Percentiles rank a stretch among this genome's conserved stretches.
Conservation (phyloP, 495 filamentous ascomycete genomes). For the Pseudomonodictys pantanalensis region DNA sequence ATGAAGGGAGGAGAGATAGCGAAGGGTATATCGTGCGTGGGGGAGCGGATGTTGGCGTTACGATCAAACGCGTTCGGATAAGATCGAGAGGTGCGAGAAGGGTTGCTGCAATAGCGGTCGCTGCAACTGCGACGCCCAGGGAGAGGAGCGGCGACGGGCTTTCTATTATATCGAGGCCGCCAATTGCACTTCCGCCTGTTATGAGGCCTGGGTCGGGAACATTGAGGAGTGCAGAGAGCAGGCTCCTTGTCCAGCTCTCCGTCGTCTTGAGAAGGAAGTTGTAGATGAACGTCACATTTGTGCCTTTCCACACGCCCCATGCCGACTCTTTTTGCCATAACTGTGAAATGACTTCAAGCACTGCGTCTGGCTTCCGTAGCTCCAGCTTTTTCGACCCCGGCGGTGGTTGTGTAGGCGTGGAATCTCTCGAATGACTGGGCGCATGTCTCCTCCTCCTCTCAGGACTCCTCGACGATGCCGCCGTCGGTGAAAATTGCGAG, state of each 20-base stretch:
- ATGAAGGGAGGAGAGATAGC: constrained; percentile 72
- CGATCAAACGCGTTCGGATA: constrained; percentile 80
- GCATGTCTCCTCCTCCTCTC: constrained; percentile 17
- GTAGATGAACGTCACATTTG: constrained; percentile 88
- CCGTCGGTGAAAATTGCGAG: constrained; percentile 52
- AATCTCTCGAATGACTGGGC: constrained; percentile 29
- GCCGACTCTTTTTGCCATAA: constrained; percentile 87
- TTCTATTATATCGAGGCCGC: constrained; percentile 58
- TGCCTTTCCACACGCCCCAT: constrained; percentile 91
- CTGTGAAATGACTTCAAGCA: constrained; percentile 75
- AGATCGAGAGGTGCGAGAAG: constrained; percentile 84
- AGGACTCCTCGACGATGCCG: constrained; percentile 32
- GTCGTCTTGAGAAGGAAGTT: constrained; percentile 77
- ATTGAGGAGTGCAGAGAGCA: constrained; percentile 78
- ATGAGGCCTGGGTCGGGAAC: constrained; percentile 72
- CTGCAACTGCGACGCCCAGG: constrained; percentile 75
- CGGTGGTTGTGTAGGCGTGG: constrained; percentile 41
- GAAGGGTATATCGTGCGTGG: constrained; percentile 72
- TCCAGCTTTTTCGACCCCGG: constrained; percentile 59
- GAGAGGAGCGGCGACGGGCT: constrained; percentile 70
- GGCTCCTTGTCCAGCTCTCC: constrained; percentile 79
- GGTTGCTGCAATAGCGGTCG: constrained; percentile 73
- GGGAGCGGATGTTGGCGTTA: constrained; percentile 70
- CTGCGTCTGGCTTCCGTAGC: constrained; percentile 66
- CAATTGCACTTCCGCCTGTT: constrained; percentile 28